Percentiles rank a stretch among this genome's conserved stretches.
Conservation (phyloP, 2,329 filamentous ascomycete genomes). For the Boeremia lycopersici region DNA sequence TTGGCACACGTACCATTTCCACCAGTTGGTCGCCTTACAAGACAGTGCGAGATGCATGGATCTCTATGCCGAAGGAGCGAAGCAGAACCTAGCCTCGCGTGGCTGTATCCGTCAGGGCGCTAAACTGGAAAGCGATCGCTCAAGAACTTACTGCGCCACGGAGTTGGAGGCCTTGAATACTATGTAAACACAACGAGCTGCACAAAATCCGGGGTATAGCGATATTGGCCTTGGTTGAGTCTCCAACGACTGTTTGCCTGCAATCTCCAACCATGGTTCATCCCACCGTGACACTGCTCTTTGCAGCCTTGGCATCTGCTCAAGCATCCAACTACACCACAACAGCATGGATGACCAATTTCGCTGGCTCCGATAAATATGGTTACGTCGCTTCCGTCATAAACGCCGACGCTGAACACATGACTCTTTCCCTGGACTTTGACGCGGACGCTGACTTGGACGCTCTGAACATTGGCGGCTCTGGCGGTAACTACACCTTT, state of each 20-base stretch:
- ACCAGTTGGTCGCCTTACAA: not conserved
- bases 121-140: slow-evolving; percentile 1
- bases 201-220: not conserved
- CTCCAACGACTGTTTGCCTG: not conserved
- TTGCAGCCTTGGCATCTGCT: slow-evolving; percentile 5
- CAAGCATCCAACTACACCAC: slow-evolving; percentile 8
- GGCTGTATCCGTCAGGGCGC: not conserved
- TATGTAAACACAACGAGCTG: slow-evolving; percentile 2
- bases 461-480: slow-evolving; percentile 1
- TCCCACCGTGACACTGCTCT: not conserved
- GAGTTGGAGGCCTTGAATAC: slow-evolving; percentile 1
- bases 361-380: slow-evolving; percentile 5
- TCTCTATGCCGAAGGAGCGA: not conserved
- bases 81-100: not conserved
- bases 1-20: not conserved
- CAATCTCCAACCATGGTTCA: not conserved
- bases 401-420: slow-evolving; percentile 5
- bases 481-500: slow-evolving; percentile 1
- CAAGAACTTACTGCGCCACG: slow-evolving; percentile 2
- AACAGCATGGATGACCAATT: slow-evolving; percentile 8
- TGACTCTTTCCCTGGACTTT: slow-evolving; percentile 4
- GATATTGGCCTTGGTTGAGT: no score
- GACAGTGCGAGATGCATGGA: not conserved
- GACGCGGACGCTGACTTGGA: not conserved
- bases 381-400: slow-evolving; percentile 14